Base-by-base conservation (phyloP, 179 eudicot genomes). In the Carnegiea gigantea region DNA sequence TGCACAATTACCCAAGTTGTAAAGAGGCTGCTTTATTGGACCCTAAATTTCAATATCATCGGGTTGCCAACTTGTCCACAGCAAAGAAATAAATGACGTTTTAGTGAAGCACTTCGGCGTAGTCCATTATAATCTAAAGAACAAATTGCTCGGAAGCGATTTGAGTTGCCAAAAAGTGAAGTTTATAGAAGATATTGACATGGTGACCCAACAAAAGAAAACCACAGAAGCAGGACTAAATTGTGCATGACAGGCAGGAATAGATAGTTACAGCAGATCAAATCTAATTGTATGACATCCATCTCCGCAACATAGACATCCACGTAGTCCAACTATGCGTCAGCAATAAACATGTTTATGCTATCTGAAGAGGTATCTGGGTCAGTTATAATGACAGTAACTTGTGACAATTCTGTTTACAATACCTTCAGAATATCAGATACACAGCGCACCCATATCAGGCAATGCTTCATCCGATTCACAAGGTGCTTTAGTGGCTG, bases 391-490 rank as follows among this genome's bases (percentile, higher is more conserved):
- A 20, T 59, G 18, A 0, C 54, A 44, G 75, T 44, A 33, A 30
- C 30, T 72, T 24, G 30, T 20, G n/a, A 20, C 15, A 9, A 38
- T 40, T 28, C 6, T 20, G 44, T 26, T 23, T 18, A 75, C 9
- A 70, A 48, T 77, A 84, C 84, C 87, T 84, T 18, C 21, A 57
- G 64, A 74, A 57, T n/a, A 28, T 90, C 87, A 93, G 70, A 93
- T 93, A 83, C 97, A 93, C 59, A 93, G 85, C 59, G 93, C 92
- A 80, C 97, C 97, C 85, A 92, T 82, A 82, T 93, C 95, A 70
- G 87, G 89, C 43, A 89, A 83, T 46, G 80, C 80, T 79, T 73
- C 91, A 80, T 89, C 87, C 46, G 83, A 71, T 81, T 77, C 85
- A 70, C 68, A 64, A 15, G 82, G 78, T 23, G 73, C 83, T 72